Evolutionary conservation across 1,284 basidiomycete species (phyloP), one percentile per base, ranked within the genome.

Genomic region (Melampsora americana): DNA sequence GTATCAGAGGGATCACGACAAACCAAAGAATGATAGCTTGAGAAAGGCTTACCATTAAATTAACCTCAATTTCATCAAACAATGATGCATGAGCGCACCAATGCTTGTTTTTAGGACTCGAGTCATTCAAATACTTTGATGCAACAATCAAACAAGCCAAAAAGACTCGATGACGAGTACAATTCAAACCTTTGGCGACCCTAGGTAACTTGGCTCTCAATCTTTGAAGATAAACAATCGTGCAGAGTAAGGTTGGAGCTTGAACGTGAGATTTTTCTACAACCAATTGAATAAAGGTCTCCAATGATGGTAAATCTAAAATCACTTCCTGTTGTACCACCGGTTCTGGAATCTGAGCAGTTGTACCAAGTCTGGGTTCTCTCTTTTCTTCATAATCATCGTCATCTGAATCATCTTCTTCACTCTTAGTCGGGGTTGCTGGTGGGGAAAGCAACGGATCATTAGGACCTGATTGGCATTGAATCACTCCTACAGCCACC

Each of bases 61-160:
- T 74, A 12, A 74, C 72, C 42, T 74, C 72, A 20, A 74, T 35
- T 11, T 74, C 65, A 23, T 62, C 48, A 35, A 74, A 74, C 50
- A 74, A 48, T 16, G 44, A 48, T 88, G 87, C 72, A 50, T 74
- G 72, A n/a, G 48, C 46, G 18, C 65, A 74, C 94, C 94, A 97
- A 86, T 97, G 93, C 84, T 89, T 89, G 86, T 98, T 98, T 87
- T 95, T 97, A 6, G 72, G 92, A 59, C 90, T 90, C 39, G 92
- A 93, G 85, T 98, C 95, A 85, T 99, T 97, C 81, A 98, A 88
- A 84, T 98, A 98, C 85, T 99, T 99, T 80, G 94, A 91, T 39
- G 95, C 90, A 66, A 95, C 92, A 83, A 99, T 98, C 81, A 98
- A 89, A 0, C 92, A 90, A 50, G 95, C 95, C 79, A 99, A 87